phyloP scores from a whole-genome alignment of 2,329 filamentous ascomycete species.

The Penicillium sp. region DNA sequence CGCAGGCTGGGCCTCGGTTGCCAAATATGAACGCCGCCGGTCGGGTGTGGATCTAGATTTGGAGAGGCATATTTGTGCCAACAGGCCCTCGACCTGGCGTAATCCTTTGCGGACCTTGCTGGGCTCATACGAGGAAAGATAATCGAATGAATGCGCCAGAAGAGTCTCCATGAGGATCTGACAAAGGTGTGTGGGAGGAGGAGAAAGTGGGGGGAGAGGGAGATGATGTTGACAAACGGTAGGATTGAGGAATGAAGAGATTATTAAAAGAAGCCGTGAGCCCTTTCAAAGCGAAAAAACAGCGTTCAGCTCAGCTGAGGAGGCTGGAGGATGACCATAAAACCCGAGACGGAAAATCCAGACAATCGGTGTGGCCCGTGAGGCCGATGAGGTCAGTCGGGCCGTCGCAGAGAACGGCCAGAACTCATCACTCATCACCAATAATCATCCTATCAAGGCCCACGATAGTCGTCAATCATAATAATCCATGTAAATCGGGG shows the following conservation, averaged over 20 bases:
- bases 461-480: background rate
- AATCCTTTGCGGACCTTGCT: constrained; percentile 90
- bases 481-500: background rate
- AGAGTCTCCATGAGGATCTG: constrained; percentile 75
- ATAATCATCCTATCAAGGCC: background rate
- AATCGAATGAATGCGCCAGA: constrained; percentile 91
- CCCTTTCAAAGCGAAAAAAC: constrained; percentile 9
- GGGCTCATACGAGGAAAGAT: constrained; percentile 88
- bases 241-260: constrained; percentile 3
- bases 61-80: constrained; percentile 91
- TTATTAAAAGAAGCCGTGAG: background rate
- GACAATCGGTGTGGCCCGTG: constrained; percentile 16
- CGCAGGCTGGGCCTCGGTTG: constrained; percentile 44
- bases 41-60: constrained; percentile 43
- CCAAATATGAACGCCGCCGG: constrained; percentile 45
- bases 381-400: constrained; percentile 22
- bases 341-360: constrained; percentile 2
- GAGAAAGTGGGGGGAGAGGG: constrained; percentile 13
- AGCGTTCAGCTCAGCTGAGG: constrained; percentile 7
- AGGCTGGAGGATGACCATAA: constrained; percentile 8
- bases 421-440: background rate
- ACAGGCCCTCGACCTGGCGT: constrained; percentile 87
- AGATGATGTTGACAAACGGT: background rate
- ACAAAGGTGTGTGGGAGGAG: constrained; percentile 18
- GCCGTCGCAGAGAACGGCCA: background rate